A percentile compares a stretch with the other conserved stretches of the same genome.
Conservation (phyloP, 441 rosid species). For the Pelargonium hybrid region DNA sequence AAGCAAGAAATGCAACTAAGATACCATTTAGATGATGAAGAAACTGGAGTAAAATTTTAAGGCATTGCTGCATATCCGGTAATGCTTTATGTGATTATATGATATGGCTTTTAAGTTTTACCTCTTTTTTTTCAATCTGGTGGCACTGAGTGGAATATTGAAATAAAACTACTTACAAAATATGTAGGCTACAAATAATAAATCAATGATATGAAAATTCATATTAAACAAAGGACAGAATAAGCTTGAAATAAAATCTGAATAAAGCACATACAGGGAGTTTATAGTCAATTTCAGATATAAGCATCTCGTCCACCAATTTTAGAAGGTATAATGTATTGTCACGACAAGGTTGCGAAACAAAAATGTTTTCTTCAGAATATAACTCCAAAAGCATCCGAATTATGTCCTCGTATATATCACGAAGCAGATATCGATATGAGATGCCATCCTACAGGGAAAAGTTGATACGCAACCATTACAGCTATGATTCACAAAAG, state of each 20-base stretch:
- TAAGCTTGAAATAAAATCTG: neutral
- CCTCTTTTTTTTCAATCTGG: neutral
- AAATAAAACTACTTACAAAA: no score
- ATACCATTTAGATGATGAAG: neutral
- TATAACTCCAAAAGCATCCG: conserved; percentile 67
- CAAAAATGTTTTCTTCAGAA: conserved; percentile 74
- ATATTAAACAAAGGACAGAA: neutral
- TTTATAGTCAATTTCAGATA: conserved; percentile 67
- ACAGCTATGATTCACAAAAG: conserved; percentile 8
- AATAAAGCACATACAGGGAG: conserved; percentile 47
- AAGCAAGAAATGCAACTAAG: neutral
- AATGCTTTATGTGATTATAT: neutral
- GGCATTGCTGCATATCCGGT: neutral
- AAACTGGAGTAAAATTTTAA: neutral
- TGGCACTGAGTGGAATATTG: neutral
- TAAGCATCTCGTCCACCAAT: conserved; percentile 83
- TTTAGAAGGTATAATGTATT: conserved; percentile 73
- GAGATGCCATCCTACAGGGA: conserved; percentile 50
- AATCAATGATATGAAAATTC: neutral
- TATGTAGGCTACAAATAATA: neutral
- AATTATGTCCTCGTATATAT: conserved; percentile 66
- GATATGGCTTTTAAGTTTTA: neutral
- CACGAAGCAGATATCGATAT: conserved; percentile 55
- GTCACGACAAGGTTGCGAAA: conserved; percentile 90
- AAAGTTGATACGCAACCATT: neutral